Evolutionary conservation across 192 early-diverging fungal genomes (phyloP), one percentile per base, ranked within the genome.

Genomic region (Allomyces macrogynus): DNA sequence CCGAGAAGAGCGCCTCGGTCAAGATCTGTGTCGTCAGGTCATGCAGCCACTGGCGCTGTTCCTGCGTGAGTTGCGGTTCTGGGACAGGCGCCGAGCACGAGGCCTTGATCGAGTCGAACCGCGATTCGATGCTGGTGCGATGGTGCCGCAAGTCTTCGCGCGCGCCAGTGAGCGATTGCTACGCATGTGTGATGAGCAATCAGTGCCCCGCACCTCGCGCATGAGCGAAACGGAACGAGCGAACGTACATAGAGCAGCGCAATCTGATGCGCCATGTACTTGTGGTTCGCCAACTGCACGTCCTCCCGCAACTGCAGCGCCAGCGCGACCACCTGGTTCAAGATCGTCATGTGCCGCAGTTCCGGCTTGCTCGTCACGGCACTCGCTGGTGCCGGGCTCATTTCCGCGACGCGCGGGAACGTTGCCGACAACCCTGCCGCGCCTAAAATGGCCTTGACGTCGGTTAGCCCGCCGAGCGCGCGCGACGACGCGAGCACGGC

Each of bases 261-360:
- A n/a, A 66, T 16, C 49, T 66, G 65, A 11, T 66, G 65, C 65
- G 65, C 65, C 43, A 66, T 44, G 23, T 66, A 66, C 49, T 66
- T 66, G 65, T 66, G 65, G 65, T 66, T 66, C 5, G 23, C 20
- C 1, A 66, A 25, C 61, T 12, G 23, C 43, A 66, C 65, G 65
- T 66, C 65, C 12, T n/a, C n/a, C 3, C 44, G 40, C 5, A 66
- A 43, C 65, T 66, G 65, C 44, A 66, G 16, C 22, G 65, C 43
- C 4, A 66, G 32, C 43, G 65, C 49, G 10, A 57, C 65, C 4
- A 44, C 40, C 54, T 66, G 65, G 65, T 66, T 66, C 9, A 66
- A 43, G 2, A 43, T 42, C 1, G 64, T 43, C 12, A 57, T n/a
- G 5, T 20, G 20, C 49, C 49, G 49, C 49, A 57, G 2, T 4